Evolutionary conservation across 257 asterid species (phyloP).

Genomic region (Anisodus tanguticus): DNA sequence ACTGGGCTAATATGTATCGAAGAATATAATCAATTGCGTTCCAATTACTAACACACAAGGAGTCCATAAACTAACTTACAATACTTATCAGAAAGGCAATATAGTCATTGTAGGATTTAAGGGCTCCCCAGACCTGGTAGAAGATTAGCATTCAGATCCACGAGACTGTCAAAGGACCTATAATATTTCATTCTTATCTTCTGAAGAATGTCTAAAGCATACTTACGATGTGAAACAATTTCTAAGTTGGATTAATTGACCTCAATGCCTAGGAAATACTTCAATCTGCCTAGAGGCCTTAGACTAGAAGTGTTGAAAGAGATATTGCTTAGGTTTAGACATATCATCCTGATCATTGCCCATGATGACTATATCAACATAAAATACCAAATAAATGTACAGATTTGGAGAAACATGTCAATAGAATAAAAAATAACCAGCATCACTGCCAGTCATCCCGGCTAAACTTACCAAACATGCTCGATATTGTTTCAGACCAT

Average conservation of each 20-base stretch:
- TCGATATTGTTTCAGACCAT: neutral
- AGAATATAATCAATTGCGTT: too few relatives aligned
- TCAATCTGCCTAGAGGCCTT: neutral
- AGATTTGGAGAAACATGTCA: neutral
- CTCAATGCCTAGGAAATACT: neutral
- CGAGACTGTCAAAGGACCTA: neutral
- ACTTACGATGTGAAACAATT: neutral
- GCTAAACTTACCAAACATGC: neutral
- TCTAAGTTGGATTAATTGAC: neutral
- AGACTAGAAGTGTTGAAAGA: neutral
- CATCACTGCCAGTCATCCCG: neutral
- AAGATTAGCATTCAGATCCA: slow-evolving; percentile 2
- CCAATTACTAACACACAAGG: too few relatives aligned
- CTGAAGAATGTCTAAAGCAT: neutral
- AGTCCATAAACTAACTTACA: too few relatives aligned
- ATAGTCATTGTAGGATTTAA: too few relatives aligned
- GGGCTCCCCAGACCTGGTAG: neutral
- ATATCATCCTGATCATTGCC: neutral
- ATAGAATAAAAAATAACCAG: neutral
- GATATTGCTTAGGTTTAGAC: neutral
- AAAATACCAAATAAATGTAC: neutral
- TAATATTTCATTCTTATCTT: neutral
- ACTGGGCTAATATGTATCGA: too few relatives aligned
- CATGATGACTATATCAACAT: neutral
- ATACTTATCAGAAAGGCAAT: too few relatives aligned